Conservation (phyloP, 805 yeast species). For the Metschnikowia bowlesiae region DNA sequence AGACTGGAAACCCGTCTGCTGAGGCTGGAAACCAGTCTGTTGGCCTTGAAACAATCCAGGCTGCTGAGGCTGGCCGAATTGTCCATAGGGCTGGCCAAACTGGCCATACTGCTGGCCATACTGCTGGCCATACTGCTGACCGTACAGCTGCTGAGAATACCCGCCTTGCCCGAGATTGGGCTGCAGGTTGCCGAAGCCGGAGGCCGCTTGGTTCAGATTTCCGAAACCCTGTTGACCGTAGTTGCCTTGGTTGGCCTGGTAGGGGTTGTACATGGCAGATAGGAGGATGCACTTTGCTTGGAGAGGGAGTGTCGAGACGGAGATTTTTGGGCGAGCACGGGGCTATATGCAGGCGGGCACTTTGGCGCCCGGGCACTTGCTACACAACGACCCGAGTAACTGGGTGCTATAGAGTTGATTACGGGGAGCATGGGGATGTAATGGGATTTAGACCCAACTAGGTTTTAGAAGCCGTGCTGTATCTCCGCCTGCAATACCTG, state of each 20-base stretch:
- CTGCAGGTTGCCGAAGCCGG: neutral
- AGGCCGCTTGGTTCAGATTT: neutral
- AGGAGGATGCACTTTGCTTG: too few relatives aligned
- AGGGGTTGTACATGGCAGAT: slow-evolving; percentile 36
- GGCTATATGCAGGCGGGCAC: too few relatives aligned
- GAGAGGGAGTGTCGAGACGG: too few relatives aligned
- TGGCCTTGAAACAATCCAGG: slow-evolving; percentile 20
- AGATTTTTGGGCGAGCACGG: too few relatives aligned
- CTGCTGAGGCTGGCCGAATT: slow-evolving; percentile 14
- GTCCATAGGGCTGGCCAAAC: slow-evolving; percentile 2
- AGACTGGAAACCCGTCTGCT: slow-evolving; percentile 35
- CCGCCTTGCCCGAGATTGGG: neutral
- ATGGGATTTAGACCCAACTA: too few relatives aligned
- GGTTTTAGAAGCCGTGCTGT: too few relatives aligned
- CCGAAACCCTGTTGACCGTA: slow-evolving; percentile 15
- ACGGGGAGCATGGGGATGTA: too few relatives aligned
- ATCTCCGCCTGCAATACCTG: too few relatives aligned
- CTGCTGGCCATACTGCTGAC: slow-evolving; percentile 1
- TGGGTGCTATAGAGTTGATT: too few relatives aligned
- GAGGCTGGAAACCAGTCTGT: slow-evolving; percentile 34
- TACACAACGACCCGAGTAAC: too few relatives aligned
- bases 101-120: slow-evolving; percentile 1
- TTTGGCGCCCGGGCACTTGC: too few relatives aligned
- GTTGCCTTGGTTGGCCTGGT: slow-evolving; percentile 25
- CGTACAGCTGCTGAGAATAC: slow-evolving; percentile 12